These are phyloP conservation scores for Penicillium corylophilum DNA, from an alignment of 2,329 filamentous ascomycete species.

Conservation along the genomic window DNA sequence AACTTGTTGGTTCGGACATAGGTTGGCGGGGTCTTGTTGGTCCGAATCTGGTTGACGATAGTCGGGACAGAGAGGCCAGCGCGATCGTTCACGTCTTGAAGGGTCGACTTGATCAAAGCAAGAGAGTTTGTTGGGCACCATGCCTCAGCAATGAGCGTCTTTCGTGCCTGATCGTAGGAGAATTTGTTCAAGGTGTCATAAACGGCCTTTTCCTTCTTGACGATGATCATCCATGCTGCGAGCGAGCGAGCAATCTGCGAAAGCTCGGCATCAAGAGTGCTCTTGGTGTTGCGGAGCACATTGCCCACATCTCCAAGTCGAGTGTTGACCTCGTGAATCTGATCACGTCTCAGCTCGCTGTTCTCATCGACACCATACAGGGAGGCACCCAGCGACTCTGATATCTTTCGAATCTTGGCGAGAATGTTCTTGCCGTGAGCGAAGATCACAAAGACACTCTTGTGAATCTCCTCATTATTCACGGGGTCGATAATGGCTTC, in stretches of 20 bases:
- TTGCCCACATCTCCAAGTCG: slow-evolving; percentile 87
- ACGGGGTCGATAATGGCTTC: slow-evolving; percentile 88
- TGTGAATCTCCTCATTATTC: slow-evolving; percentile 87
- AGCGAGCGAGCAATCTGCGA: slow-evolving; percentile 89
- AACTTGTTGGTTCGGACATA: slow-evolving; percentile 99
- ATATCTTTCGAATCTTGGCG: slow-evolving; percentile 98
- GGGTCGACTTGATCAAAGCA: slow-evolving; percentile 81
- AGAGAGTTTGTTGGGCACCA: slow-evolving; percentile 95
- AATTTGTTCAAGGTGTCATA: slow-evolving; percentile 95
- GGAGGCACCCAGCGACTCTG: slow-evolving; percentile 92
- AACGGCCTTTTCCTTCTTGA: slow-evolving; percentile 97
- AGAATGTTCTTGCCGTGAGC: slow-evolving; percentile 98
- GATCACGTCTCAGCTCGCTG: slow-evolving; percentile 88
- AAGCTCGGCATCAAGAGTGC: slow-evolving; percentile 87
- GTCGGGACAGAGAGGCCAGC: slow-evolving; percentile 96
- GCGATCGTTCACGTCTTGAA: slow-evolving; percentile 94
- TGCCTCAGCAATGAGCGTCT: slow-evolving; percentile 94
- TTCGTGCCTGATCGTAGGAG: slow-evolving; percentile 92
- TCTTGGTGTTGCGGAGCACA: slow-evolving; percentile 91
- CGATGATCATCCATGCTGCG: slow-evolving; percentile 94
- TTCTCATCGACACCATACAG: slow-evolving; percentile 98
- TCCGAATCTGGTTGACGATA: slow-evolving; percentile 96
- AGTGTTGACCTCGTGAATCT: slow-evolving; percentile 96
- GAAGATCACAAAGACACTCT: slow-evolving; percentile 99
- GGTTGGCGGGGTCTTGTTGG: slow-evolving; percentile 95